A percentile compares a stretch with the other conserved stretches of the same genome.
Evolutionary conservation across 352 stramenopile species (phyloP).

Genomic region (Elongisporangium prolatum): DNA sequence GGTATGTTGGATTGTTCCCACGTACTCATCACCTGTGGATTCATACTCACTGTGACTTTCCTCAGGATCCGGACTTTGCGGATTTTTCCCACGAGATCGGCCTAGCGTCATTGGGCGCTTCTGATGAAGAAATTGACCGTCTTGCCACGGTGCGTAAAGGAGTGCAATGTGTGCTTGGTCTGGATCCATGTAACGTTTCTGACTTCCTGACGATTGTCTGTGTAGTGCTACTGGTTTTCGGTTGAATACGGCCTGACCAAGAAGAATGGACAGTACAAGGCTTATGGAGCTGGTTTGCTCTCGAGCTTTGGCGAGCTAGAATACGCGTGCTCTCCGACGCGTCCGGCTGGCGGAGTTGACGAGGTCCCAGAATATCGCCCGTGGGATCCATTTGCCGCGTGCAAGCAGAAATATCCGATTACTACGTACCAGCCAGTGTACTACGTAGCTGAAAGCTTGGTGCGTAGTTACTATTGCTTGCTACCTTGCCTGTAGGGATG

Average conservation of each 20-base stretch:
- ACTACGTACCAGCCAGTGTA: slow-evolving; percentile 97
- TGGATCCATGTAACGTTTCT: not conserved
- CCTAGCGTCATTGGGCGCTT: slow-evolving; percentile 93
- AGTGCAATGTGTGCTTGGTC: too few relatives aligned
- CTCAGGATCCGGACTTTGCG: slow-evolving; percentile 93
- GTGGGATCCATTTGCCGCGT: slow-evolving; percentile 93
- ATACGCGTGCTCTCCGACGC: slow-evolving; percentile 86
- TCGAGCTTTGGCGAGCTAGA: slow-evolving; percentile 97
- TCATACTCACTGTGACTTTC: not conserved
- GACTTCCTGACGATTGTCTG: not conserved
- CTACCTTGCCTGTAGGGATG: not conserved
- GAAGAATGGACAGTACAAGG: slow-evolving; percentile 92
- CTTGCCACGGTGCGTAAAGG: slow-evolving; percentile 83
- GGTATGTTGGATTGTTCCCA: slow-evolving; percentile 17
- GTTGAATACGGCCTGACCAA: slow-evolving; percentile 97
- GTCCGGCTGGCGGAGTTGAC: slow-evolving; percentile 48
- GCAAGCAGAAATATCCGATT: slow-evolving; percentile 95
- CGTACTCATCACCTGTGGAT: not conserved
- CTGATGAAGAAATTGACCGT: slow-evolving; percentile 93
- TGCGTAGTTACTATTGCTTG: slow-evolving; percentile 15
- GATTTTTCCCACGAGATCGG: slow-evolving; percentile 97
- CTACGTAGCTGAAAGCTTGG: slow-evolving; percentile 94
- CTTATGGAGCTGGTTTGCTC: slow-evolving; percentile 94
- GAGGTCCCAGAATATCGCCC: slow-evolving; percentile 85
- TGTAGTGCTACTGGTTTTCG: slow-evolving; percentile 96